Evolutionary conservation across 208 protist species (phyloP).

Genomic region (Leishmania tropica): DNA sequence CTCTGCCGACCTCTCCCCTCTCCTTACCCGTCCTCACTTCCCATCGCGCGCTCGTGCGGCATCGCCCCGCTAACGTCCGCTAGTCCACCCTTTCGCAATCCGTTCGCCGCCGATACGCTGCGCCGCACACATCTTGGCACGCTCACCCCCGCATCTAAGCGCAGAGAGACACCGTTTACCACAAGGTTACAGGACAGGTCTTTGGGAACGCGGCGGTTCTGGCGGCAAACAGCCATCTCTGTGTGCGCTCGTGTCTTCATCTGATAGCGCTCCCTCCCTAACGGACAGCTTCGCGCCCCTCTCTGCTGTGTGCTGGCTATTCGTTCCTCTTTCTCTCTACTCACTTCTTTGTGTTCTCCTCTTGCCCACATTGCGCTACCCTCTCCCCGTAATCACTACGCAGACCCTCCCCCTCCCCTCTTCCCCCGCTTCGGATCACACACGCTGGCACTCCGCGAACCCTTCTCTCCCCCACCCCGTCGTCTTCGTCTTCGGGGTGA

Average conservation of each 20-base stretch:
- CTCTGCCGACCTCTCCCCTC: neutral
- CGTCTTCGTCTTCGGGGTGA: neutral
- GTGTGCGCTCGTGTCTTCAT: too few species aligned
- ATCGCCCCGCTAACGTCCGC: neutral
- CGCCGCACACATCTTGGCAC: neutral
- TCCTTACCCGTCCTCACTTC: neutral
- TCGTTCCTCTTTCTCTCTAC: neutral
- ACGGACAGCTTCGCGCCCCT: neutral
- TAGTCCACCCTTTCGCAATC: neutral
- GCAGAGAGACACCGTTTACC: neutral
- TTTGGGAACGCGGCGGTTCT: neutral
- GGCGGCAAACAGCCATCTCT: too few species aligned
- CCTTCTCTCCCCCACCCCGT: neutral
- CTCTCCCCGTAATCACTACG: neutral
- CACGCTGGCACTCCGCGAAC: neutral
- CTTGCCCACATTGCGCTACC: neutral
- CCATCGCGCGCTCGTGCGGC: neutral
- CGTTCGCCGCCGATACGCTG: neutral
- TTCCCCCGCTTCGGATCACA: neutral
- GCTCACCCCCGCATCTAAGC: neutral
- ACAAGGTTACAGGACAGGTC: neutral
- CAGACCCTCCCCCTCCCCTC: neutral
- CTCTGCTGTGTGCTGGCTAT: neutral
- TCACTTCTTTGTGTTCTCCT: neutral
- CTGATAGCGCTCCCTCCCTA: too few species aligned